Base-by-base conservation (phyloP, 257 asterid genomes). In the Penstemon newberryi region DNA sequence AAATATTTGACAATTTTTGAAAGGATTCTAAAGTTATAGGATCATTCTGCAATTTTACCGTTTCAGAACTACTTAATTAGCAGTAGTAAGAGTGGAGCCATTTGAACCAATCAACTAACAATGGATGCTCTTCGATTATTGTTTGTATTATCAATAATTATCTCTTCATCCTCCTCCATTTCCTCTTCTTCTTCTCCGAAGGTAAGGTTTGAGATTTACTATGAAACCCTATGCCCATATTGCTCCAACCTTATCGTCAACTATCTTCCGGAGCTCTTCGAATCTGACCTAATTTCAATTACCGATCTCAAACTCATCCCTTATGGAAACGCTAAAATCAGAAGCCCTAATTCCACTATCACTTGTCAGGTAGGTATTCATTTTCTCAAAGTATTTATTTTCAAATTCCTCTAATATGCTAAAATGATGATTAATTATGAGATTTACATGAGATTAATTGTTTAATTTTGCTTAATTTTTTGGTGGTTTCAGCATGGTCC, bases 401-500 rank as follows among this genome's bases (percentile, higher is more conserved):
- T 73, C 19, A 8, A 6, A 1, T 4, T n/a, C 41, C 42, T 73
- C 4, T 38, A 10, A 52, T 33, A 44, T 13, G 11, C n/a, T 60
- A 7, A 4, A 39, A 4, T 60, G 33, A 6, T 58, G 33, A 58
- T 58, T 38, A 6, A 1, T 10, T 6, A 7, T 3, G 5, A 4
- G 6, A 4, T 38, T 7, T 10, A 49, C 0, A 9, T 46, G 5
- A n/a, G 1, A 15, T n/a, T 7, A 19, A 40, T 61, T 2, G 3
- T 61, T 61, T 18, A 18, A 13, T 61, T 15, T 13, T 3, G 2
- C 33, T 55, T 55, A 38, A 8, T 61, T 60, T 62, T 9, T 75
- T 51, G 11, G 33, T 73, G 71, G 33, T 63, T 80, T 81, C 90
- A 93, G 97, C 97, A 93, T 67, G 97, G 99, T 42, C 40, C 59